These are phyloP conservation scores for Smittium culicis DNA, from an alignment of 371 early-diverging fungal species.

Conservation along the genomic window DNA sequence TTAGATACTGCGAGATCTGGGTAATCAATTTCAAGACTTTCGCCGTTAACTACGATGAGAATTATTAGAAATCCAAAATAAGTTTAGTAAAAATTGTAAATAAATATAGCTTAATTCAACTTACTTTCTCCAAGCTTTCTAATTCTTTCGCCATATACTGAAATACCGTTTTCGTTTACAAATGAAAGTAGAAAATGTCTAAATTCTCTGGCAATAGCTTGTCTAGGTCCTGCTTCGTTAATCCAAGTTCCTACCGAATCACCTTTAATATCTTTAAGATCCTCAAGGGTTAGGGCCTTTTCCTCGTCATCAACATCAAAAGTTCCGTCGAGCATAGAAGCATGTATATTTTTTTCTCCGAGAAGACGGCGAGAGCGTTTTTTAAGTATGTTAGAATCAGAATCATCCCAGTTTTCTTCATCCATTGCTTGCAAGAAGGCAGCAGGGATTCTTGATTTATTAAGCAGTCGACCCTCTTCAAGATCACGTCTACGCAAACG, in stretches of 20 bases:
- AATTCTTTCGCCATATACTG: constrained; percentile 86
- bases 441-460: constrained; percentile 50
- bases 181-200: constrained; percentile 72
- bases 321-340: constrained; percentile 19
- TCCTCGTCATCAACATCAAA: constrained; percentile 31
- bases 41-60: constrained; percentile 46
- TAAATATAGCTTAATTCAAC: constrained; percentile 16
- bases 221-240: constrained; percentile 41
- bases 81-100: too few relatives aligned
- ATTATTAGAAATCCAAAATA: background rate
- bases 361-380: constrained; percentile 12
- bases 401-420: constrained; percentile 19
- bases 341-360: constrained; percentile 20
- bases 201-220: constrained; percentile 76
- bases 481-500: constrained; percentile 67
- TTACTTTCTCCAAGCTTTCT: constrained; percentile 68
- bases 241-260: constrained; percentile 64
- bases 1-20: constrained; percentile 59
- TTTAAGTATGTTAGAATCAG: background rate
- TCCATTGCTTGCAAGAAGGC: constrained; percentile 67
- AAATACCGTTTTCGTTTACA: constrained; percentile 67
- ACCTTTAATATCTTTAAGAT: constrained; percentile 40
- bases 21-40: constrained; percentile 80
- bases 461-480: constrained; percentile 50
- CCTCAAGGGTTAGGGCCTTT: constrained; percentile 36